Percentiles rank a stretch among this genome's conserved stretches.
These are phyloP conservation scores for Priceomyces fermenticarens DNA, from an alignment of 805 yeast species.

Conservation along the genomic window DNA sequence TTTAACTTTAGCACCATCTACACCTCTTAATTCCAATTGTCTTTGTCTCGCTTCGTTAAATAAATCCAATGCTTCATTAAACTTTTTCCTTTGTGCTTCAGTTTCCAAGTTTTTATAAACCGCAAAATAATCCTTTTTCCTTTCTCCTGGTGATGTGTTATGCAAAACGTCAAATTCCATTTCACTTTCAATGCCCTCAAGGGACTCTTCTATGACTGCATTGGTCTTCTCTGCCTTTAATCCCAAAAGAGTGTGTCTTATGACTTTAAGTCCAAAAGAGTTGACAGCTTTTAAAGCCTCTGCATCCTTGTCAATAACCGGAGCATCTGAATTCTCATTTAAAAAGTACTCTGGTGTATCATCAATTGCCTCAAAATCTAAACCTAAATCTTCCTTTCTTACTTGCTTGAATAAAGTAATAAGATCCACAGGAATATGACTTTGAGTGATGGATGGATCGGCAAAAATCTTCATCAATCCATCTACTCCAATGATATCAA, in stretches of 20 bases:
- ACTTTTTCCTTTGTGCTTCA: conserved; percentile 43
- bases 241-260: conserved; percentile 66
- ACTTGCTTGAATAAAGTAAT: conserved; percentile 27
- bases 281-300: conserved; percentile 63
- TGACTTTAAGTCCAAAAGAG: conserved; percentile 73
- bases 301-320: conserved; percentile 51
- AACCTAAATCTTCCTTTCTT: conserved; percentile 7
- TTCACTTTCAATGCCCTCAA: conserved; percentile 27
- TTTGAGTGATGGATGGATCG: conserved; percentile 17
- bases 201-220: conserved; percentile 20
- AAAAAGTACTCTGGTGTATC: conserved; percentile 33
- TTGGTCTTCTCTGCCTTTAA: conserved; percentile 24
- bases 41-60: conserved; percentile 77
- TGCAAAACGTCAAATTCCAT: conserved; percentile 23
- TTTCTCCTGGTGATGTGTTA: conserved; percentile 27
- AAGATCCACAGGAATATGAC: conserved; percentile 35
- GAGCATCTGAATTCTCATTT: conserved; percentile 19
- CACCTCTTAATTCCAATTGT: conserved; percentile 70
- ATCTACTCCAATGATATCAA: conserved; percentile 53
- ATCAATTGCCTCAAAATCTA: conserved; percentile 5
- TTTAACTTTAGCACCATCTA: conserved; percentile 81
- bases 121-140: conserved; percentile 61
- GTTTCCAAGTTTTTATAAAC: conserved; percentile 52
- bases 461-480: conserved; percentile 37
- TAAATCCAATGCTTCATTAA: conserved; percentile 64